Evolutionary conservation across 306 rosid species (phyloP), one percentile per base, ranked within the genome.

Genomic region (Neltuma alba): DNA sequence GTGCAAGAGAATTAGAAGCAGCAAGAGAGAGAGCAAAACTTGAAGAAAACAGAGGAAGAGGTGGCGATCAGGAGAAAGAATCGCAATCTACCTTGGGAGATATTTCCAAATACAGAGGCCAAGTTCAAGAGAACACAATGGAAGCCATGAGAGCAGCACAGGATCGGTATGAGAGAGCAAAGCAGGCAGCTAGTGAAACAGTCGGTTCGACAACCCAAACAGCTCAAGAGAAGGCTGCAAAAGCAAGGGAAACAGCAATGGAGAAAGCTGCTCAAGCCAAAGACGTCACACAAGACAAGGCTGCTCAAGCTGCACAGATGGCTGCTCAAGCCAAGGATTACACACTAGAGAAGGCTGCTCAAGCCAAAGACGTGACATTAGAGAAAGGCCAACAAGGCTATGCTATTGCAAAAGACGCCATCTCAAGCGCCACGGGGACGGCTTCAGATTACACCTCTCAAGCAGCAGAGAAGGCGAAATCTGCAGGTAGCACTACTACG

Each of bases 321-420:
- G 52, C 52, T 5, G 52, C 6, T 45, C 52, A 16, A 10, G 66
- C 61, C 27, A 16, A n/a, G 8, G 60, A 52, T 9, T 8, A 8
- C 31, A 54, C 71, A 12, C 11, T 1, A 27, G 79, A 85, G 38
- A 82, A 79, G 68, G 85, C 76, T 2, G 28, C 82, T 7, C 79
- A 18, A 36, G 81, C 72, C 41, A 52, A 71, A 23, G 38, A 52
- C 50, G 58, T 52, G 5, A 72, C 83, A 4, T 2, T 74, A 0
- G 89, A 81, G 69, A 89, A 82, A 54, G 76, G 77, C 0, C 82
- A 82, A 15, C 89, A 85, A 72, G 89, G 91, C n/a, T 65, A 62
- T 21, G 83, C 23, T 6, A 36, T 82, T 0, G 76, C 86, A 3
- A 91, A 85, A 28, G 91, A 84, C 3, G 79, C 88, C 0, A 34